A percentile compares a stretch with the other conserved stretches of the same genome.
Evolutionary conservation across 805 yeast species (phyloP).

Genomic region (Saturnispora halmiae): DNA sequence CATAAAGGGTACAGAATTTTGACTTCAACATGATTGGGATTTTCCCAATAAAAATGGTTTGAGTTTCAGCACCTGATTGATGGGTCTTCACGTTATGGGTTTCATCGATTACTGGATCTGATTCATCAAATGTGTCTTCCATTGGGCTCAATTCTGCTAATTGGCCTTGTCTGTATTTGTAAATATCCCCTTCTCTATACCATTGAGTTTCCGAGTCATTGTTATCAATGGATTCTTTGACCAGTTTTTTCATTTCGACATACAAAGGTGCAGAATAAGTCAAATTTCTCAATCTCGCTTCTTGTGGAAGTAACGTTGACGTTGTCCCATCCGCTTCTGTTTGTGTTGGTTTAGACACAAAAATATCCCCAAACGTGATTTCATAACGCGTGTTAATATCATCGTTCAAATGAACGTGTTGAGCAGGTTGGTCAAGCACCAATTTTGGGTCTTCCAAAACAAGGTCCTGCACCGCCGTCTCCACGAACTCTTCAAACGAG

Average conservation of each 20-base stretch:
- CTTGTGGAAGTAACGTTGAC: slow-evolving; percentile 97
- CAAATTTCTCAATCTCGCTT: slow-evolving; percentile 90
- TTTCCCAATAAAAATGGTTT: slow-evolving; percentile 72
- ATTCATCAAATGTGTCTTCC: slow-evolving; percentile 43
- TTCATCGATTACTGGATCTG: slow-evolving; percentile 53
- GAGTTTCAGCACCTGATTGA: slow-evolving; percentile 29
- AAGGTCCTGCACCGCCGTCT: slow-evolving; percentile 91
- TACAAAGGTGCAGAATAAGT: slow-evolving; percentile 95
- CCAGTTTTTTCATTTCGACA: slow-evolving; percentile 90
- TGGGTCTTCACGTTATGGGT: slow-evolving; percentile 28
- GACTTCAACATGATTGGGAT: slow-evolving; percentile 98
- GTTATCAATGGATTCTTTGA: slow-evolving; percentile 72
- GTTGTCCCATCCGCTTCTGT: slow-evolving; percentile 99
- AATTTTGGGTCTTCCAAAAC: slow-evolving; percentile 92
- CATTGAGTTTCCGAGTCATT: slow-evolving; percentile 48
- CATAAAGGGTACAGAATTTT: slow-evolving; percentile 87
- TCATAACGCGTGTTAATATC: slow-evolving; percentile 88
- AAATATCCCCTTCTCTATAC: slow-evolving; percentile 45
- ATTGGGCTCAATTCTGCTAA: slow-evolving; percentile 24
- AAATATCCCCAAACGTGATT: slow-evolving; percentile 95
- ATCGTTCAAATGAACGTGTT: slow-evolving; percentile 86
- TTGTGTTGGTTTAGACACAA: slow-evolving; percentile 93
- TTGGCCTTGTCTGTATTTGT: slow-evolving; percentile 27
- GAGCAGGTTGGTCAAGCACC: slow-evolving; percentile 96
- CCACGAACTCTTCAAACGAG: slow-evolving; percentile 96